These are phyloP conservation scores for Aspergillus indologenus DNA, from an alignment of 495 filamentous ascomycete species.

Conservation along the genomic window DNA sequence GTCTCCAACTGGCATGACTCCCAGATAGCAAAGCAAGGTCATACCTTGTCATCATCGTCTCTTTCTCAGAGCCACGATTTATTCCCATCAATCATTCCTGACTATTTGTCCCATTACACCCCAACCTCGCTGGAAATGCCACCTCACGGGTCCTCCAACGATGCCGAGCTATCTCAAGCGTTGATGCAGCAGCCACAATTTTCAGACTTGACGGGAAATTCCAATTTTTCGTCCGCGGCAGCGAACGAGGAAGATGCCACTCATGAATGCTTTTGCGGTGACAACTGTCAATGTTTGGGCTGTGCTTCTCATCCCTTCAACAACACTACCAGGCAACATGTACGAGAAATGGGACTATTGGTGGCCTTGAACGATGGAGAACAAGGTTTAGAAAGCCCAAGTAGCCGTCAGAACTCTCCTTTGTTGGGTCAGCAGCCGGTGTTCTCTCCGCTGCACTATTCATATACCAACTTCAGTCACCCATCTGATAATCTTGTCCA, in stretches of 20 bases:
- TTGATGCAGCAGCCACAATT: slow-evolving; percentile 16
- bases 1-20: slow-evolving; percentile 27
- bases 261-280: slow-evolving; percentile 62
- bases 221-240: slow-evolving; percentile 11
- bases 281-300: slow-evolving; percentile 65
- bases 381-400: slow-evolving; percentile 18
- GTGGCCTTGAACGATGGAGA: slow-evolving; percentile 38
- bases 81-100: slow-evolving; percentile 6
- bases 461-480: slow-evolving; percentile 10
- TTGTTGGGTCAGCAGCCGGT: background rate
- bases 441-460: slow-evolving; percentile 7
- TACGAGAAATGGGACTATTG: slow-evolving; percentile 49
- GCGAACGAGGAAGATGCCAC: slow-evolving; percentile 20
- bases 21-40: slow-evolving; percentile 13
- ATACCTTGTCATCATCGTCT: slow-evolving; percentile 20
- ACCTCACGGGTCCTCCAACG: slow-evolving; percentile 13
- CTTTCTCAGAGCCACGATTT: slow-evolving; percentile 13
- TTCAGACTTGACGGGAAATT: slow-evolving; percentile 10
- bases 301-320: slow-evolving; percentile 73
- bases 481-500: slow-evolving; percentile 16
- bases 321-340: slow-evolving; percentile 62
- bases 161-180: slow-evolving; percentile 19
- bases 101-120: slow-evolving; percentile 15
- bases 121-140: slow-evolving; percentile 14
- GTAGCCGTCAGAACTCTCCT: slow-evolving; percentile 15